A percentile compares a stretch with the other conserved stretches of the same genome.
Evolutionary conservation across 345 rosid genomes (phyloP).

Genomic region (Linum lewisii): DNA sequence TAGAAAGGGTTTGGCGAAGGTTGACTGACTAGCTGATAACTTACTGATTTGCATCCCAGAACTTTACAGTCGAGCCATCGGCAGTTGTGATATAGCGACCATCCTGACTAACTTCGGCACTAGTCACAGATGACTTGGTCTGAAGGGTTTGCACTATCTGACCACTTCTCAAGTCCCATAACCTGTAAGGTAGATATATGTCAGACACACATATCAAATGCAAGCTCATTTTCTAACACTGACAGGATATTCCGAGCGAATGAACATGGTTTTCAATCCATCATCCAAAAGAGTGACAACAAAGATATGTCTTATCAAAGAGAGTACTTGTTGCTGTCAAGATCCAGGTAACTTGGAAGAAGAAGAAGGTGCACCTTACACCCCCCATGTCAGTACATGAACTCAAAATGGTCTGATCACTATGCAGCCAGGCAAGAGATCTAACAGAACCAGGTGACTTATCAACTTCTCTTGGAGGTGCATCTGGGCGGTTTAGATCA

Average conservation of each 20-base stretch:
- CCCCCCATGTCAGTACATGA: conserved; percentile 84
- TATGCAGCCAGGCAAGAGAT: conserved; percentile 91
- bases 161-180: conserved; percentile 90
- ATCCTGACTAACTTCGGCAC: conserved; percentile 93
- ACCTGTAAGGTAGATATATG: conserved; percentile 26
- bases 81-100: conserved; percentile 91
- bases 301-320: neutral
- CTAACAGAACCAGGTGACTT: conserved; percentile 83
- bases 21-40: conserved; percentile 15
- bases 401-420: conserved; percentile 89
- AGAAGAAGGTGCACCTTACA: conserved; percentile 47
- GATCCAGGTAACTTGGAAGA: neutral
- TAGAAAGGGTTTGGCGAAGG: neutral
- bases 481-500: conserved; percentile 80
- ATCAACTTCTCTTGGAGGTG: conserved; percentile 81
- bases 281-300: neutral
- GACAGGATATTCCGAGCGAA: too few species aligned
- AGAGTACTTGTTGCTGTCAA: neutral
- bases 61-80: conserved; percentile 85
- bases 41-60: conserved; percentile 98
- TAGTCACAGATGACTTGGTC: conserved; percentile 77
- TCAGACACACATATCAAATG: neutral
- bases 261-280: too few species aligned
- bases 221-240: too few species aligned
- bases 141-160: conserved; percentile 74